These are phyloP conservation scores for Theobroma grandiflorum DNA, from an alignment of 441 rosid species.

Conservation along the genomic window DNA sequence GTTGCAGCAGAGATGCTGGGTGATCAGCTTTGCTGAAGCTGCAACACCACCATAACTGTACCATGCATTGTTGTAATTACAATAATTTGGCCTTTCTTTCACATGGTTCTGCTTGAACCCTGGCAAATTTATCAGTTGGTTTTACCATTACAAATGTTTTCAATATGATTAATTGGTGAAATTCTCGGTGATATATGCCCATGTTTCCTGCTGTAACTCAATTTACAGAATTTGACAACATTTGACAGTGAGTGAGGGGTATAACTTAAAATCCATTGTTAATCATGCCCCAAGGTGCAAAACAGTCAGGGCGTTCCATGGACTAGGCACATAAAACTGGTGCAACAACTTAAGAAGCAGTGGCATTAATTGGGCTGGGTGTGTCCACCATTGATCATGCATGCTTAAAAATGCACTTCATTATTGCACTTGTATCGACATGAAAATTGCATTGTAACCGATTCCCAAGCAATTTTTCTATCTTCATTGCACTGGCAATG, in stretches of 20 bases:
- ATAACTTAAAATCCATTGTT: background rate
- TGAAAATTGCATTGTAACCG: background rate
- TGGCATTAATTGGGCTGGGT: no score
- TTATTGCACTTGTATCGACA: background rate
- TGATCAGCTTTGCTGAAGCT: constrained; percentile 21
- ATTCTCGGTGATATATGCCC: background rate
- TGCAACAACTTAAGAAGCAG: no score
- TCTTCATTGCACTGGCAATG: background rate
- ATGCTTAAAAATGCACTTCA: background rate
- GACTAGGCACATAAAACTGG: background rate
- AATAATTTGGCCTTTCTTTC: background rate
- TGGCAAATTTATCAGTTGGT: background rate
- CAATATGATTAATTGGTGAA: background rate
- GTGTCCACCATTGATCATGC: background rate
- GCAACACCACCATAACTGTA: background rate
- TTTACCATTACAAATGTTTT: background rate
- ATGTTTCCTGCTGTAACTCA: background rate
- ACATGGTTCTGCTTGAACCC: background rate
- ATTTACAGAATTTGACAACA: no score
- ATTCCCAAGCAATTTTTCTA: background rate
- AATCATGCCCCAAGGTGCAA: no score
- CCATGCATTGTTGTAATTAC: constrained; percentile 14
- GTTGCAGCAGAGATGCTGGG: constrained; percentile 1
- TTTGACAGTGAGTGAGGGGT: background rate
- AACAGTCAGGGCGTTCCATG: background rate